Evolutionary conservation across 345 rosid species (phyloP), one percentile per base, ranked within the genome.

Genomic region (Punica granatum): DNA sequence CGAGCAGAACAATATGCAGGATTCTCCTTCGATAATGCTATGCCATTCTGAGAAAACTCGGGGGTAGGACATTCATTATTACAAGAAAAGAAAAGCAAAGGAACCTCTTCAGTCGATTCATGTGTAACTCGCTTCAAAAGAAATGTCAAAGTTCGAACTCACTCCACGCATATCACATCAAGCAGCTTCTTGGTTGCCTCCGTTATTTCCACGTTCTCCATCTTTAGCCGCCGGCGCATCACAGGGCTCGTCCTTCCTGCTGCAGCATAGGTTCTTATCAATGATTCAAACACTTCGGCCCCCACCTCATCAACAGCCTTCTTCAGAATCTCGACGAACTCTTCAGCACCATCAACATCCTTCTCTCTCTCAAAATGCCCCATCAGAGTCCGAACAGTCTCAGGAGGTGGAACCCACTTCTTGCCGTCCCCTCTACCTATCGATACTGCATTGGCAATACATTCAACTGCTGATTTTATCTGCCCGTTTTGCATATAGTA

Each of bases 301-400:
- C 89, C 92, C 16, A 94, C 67, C 44, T 67, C 62, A 54, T 89
- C 90, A 1, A 71, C 81, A 64, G 79, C 83, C 82, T 91, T 89
- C 88, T 88, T 86, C 77, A 94, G 72, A 63, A 88, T 78, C 74
- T 84, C 90, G 46, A 89, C 13, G 69, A 89, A 82, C 39, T 75
- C 83, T 78, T 94, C 98, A 28, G 97, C 97, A 51, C 98, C 92
- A 66, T 84, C 87, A 13, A 89, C 97, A 81, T 94, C 89, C 66
- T 82, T 86, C 66, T 73, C 82, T 69, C 79, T 72, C 83, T 88
- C 96, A 64, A 88, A 94, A 64, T 78, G 81, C 36, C 63, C 78
- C 93, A 94, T 86, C 78, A 94, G 70, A 62, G 78, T 72, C 30
- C 69, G 61, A 64, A 85, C 64, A 18, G 73, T 79, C 64, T 86